Evolutionary conservation across 805 yeast genomes (phyloP).

Genomic region (Lipomyces anomalus): DNA sequence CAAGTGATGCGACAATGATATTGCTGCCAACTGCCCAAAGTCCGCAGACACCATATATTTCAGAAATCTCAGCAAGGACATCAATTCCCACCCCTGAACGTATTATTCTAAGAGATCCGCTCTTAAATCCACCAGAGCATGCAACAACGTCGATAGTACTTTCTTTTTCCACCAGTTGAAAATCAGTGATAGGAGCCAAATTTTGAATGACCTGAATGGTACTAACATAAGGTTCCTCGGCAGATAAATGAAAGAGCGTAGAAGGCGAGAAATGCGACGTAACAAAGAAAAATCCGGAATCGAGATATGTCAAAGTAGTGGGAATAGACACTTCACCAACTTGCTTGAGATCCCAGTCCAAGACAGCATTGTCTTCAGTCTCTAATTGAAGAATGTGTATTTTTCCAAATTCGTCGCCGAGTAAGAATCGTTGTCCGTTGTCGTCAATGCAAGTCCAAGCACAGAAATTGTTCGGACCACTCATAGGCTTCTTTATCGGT

Average conservation of each 20-base stretch:
- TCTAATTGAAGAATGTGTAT: conserved; percentile 15
- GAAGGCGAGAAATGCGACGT: conserved; percentile 26
- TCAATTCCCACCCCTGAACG: conserved; percentile 22
- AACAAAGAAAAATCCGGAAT: conserved; percentile 20
- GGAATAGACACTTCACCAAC: conserved; percentile 20
- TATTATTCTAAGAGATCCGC: conserved; percentile 21
- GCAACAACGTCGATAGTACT: conserved; percentile 16
- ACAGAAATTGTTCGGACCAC: conserved; percentile 18
- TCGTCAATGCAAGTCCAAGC: conserved; percentile 21
- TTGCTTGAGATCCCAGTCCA: not conserved
- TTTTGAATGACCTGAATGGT: conserved; percentile 18
- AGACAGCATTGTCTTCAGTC: not conserved
- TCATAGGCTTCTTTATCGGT: conserved; percentile 11
- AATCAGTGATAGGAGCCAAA: conserved; percentile 25
- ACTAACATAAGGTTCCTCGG: conserved; percentile 14
- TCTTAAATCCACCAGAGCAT: conserved; percentile 25
- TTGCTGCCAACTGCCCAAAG: conserved; percentile 16
- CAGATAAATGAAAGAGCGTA: conserved; percentile 12
- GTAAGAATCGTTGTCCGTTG: conserved; percentile 15
- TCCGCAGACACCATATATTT: conserved; percentile 13
- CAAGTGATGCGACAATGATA: conserved; percentile 16
- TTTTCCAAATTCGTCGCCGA: conserved; percentile 23
- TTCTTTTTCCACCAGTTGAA: conserved; percentile 13
- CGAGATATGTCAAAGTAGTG: conserved; percentile 20
- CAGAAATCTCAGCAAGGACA: conserved; percentile 10